phyloP scores from a whole-genome alignment of 2,329 filamentous ascomycete genomes.

The Trichoderma guizhouense region DNA sequence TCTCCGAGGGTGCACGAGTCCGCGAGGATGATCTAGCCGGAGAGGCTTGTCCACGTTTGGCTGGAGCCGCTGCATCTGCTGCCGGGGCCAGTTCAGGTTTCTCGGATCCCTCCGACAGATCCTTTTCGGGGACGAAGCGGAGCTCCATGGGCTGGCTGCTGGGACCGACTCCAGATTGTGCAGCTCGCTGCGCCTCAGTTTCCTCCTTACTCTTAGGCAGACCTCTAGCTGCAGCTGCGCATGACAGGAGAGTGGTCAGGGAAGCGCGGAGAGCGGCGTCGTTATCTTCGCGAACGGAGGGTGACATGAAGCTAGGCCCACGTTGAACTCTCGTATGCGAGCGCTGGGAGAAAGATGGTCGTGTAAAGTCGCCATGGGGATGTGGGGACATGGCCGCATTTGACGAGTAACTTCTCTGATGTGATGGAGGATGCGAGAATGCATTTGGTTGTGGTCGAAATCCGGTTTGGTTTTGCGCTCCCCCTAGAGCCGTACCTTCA shows the following conservation, averaged over 20 bases:
- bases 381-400: slow-evolving; percentile 48
- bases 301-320: slow-evolving; percentile 63
- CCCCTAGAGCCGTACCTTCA: slow-evolving; percentile 76
- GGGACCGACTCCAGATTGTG: slow-evolving; percentile 40
- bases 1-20: slow-evolving; percentile 35
- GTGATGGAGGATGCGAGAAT: slow-evolving; percentile 75
- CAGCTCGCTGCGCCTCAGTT: slow-evolving; percentile 33
- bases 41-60: slow-evolving; percentile 29
- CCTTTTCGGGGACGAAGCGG: slow-evolving; percentile 58
- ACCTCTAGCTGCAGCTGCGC: slow-evolving; percentile 82
- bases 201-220: slow-evolving; percentile 64
- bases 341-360: slow-evolving; percentile 48
- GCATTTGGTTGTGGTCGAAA: slow-evolving; percentile 91
- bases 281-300: slow-evolving; percentile 78
- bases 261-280: slow-evolving; percentile 90
- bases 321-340: slow-evolving; percentile 45
- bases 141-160: slow-evolving; percentile 56
- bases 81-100: slow-evolving; percentile 14
- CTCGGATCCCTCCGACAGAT: slow-evolving; percentile 45
- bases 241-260: slow-evolving; percentile 93
- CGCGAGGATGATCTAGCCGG: slow-evolving; percentile 30
- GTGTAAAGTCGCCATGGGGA: slow-evolving; percentile 48
- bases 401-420: slow-evolving; percentile 49
- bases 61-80: slow-evolving; percentile 21
- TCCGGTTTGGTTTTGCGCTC: slow-evolving; percentile 46